A percentile compares a stretch with the other conserved stretches of the same genome.
phyloP scores from a whole-genome alignment of 2,329 filamentous ascomycete genomes.

The Fusarium lateritium region DNA sequence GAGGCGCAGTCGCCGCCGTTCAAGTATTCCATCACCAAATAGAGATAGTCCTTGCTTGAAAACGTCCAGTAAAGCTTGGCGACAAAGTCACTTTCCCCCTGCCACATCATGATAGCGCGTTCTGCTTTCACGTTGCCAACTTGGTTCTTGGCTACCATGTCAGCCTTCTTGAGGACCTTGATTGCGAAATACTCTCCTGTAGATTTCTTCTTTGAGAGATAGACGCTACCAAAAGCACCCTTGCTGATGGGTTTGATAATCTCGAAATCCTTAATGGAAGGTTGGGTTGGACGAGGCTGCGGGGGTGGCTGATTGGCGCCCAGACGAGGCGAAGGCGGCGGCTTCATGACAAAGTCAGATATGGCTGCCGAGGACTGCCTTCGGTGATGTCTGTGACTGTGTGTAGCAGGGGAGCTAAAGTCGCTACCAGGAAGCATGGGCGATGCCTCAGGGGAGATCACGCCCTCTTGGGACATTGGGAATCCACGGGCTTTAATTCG shows the following conservation, averaged over 20 bases:
- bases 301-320: conserved; percentile 82
- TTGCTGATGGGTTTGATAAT: conserved; percentile 99
- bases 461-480: conserved; percentile 71
- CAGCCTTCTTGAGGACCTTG: conserved; percentile 98
- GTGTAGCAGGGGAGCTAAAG: conserved; percentile 80
- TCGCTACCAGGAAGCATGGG: conserved; percentile 89
- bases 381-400: conserved; percentile 78
- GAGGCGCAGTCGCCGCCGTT: conserved; percentile 98
- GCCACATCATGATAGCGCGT: conserved; percentile 99
- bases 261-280: conserved; percentile 99
- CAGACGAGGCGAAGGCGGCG: conserved; percentile 86
- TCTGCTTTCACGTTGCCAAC: conserved; percentile 99
- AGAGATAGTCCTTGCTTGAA: conserved; percentile 98
- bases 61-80: conserved; percentile 99
- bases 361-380: conserved; percentile 93
- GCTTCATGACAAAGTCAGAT: conserved; percentile 75
- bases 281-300: conserved; percentile 88
- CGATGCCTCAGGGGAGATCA: conserved; percentile 90
- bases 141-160: conserved; percentile 99
- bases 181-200: conserved; percentile 99
- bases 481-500: conserved; percentile 85
- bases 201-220: conserved; percentile 97
- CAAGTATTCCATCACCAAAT: conserved; percentile 98
- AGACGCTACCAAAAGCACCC: conserved; percentile 97
- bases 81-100: conserved; percentile 98